Percentiles rank a stretch among this genome's conserved stretches.
phyloP scores from a whole-genome alignment of 2,329 filamentous ascomycete species.

The Pseudogymnoascus sp. region DNA sequence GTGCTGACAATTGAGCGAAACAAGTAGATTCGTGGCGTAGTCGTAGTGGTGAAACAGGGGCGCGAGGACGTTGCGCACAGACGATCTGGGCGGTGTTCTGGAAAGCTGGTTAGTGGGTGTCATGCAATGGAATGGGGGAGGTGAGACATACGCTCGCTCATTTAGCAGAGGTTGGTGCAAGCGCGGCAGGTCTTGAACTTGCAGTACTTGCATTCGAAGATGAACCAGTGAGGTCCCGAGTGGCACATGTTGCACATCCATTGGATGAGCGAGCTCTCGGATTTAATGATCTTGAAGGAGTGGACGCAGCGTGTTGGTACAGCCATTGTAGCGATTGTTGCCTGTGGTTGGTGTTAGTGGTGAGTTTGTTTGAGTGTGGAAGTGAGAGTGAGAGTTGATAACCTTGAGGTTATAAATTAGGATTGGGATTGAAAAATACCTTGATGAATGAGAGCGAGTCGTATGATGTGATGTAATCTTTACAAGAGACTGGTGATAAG shows the following conservation, averaged over 20 bases:
- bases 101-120: not conserved
- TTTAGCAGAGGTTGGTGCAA: conserved; percentile 31
- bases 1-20: conserved; percentile 1
- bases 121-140: not conserved
- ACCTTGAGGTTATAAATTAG: not conserved
- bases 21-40: conserved; percentile 1
- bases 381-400: conserved; percentile 3
- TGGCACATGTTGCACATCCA: conserved; percentile 59
- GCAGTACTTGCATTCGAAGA: conserved; percentile 62
- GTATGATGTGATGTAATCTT: not conserved
- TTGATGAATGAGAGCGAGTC: not conserved
- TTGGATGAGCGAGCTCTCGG: conserved; percentile 54
- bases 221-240: conserved; percentile 57
- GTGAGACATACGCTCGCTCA: not conserved
- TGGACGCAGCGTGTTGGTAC: conserved; percentile 51
- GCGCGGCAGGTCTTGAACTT: conserved; percentile 54
- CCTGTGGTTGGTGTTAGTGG: not conserved
- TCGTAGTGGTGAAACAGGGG: conserved; percentile 1
- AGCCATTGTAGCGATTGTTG: conserved; percentile 33
- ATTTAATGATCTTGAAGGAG: conserved; percentile 57
- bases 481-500: not conserved
- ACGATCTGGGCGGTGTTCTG: not conserved
- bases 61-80: not conserved
- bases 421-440: not conserved
- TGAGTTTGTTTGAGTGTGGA: not conserved